These are phyloP conservation scores for Magnusiomyces fungicola DNA, from an alignment of 1,139 yeast genomes.

Conservation along the genomic window DNA sequence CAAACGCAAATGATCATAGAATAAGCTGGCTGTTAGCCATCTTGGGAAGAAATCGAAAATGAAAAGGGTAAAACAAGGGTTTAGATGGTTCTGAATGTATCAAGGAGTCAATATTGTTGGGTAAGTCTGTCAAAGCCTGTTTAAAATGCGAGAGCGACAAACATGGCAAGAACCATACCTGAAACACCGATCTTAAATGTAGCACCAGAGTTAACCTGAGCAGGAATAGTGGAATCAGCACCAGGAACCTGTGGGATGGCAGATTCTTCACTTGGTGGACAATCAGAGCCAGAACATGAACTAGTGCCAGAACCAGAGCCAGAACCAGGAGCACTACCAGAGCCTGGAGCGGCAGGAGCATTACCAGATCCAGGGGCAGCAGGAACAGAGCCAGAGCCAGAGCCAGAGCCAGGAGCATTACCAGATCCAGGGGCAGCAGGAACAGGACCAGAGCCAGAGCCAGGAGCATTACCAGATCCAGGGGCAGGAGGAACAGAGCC, in stretches of 20 bases:
- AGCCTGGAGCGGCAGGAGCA: background rate
- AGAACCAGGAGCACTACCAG: constrained; percentile 4
- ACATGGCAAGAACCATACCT: background rate
- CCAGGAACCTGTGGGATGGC: background rate
- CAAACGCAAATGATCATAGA: too few species aligned
- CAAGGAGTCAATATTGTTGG: too few species aligned
- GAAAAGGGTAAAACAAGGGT: too few species aligned
- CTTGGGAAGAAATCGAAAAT: too few species aligned
- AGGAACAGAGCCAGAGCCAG: constrained; percentile 5
- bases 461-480: background rate
- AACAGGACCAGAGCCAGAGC: background rate
- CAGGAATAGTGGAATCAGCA: background rate
- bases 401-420: background rate
- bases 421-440: background rate
- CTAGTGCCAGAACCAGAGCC: constrained; percentile 1
- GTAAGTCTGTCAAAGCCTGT: too few species aligned
- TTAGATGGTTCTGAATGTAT: too few species aligned
- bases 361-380: constrained; percentile 5
- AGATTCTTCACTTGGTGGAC: background rate
- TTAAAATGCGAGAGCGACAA: background rate
- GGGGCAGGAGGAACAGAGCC: background rate
- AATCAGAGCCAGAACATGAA: background rate
- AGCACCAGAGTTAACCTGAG: constrained; percentile 5
- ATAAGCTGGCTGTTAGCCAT: too few species aligned
- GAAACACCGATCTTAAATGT: background rate